These are phyloP conservation scores for Moesziomyces sp. DNA, from an alignment of 1,284 basidiomycete genomes.

Conservation along the genomic window DNA sequence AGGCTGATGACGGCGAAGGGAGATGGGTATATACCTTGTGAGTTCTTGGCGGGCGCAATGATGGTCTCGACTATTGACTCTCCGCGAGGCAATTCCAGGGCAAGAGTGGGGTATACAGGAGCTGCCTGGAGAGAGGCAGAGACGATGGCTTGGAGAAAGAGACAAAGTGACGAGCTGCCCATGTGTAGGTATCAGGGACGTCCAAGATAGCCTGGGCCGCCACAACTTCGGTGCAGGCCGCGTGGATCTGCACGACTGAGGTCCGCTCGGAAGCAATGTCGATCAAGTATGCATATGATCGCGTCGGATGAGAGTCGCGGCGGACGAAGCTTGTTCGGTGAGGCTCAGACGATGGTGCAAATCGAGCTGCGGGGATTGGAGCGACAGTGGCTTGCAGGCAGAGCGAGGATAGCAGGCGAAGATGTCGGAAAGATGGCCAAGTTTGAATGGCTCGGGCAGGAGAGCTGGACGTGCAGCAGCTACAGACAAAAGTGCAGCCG, in stretches of 20 bases:
- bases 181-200: background rate
- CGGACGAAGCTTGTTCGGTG: slow-evolving; percentile 1
- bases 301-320: slow-evolving; percentile 15
- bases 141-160: background rate
- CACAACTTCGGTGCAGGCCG: background rate
- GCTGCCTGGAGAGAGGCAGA: slow-evolving; percentile 1
- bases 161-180: background rate
- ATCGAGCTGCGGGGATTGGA: slow-evolving; percentile 16
- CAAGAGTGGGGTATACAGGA: slow-evolving; percentile 3
- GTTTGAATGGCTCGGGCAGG: slow-evolving; percentile 23
- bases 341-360: background rate
- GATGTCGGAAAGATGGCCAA: slow-evolving; percentile 5
- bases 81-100: too few relatives aligned
- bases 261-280: slow-evolving; percentile 52
- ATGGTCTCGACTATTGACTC: slow-evolving; percentile 2
- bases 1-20: slow-evolving; percentile 5
- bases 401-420: background rate
- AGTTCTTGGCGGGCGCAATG: slow-evolving; percentile 22
- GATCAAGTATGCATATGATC: slow-evolving; percentile 20
- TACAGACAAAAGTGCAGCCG: slow-evolving; percentile 8
- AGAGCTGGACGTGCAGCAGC: slow-evolving; percentile 24
- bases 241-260: slow-evolving; percentile 19
- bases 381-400: background rate
- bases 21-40: slow-evolving; percentile 38
- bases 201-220: slow-evolving; percentile 3